phyloP scores from a whole-genome alignment of 2,329 filamentous ascomycete species.

The Talaromyces albobiverticillius region DNA sequence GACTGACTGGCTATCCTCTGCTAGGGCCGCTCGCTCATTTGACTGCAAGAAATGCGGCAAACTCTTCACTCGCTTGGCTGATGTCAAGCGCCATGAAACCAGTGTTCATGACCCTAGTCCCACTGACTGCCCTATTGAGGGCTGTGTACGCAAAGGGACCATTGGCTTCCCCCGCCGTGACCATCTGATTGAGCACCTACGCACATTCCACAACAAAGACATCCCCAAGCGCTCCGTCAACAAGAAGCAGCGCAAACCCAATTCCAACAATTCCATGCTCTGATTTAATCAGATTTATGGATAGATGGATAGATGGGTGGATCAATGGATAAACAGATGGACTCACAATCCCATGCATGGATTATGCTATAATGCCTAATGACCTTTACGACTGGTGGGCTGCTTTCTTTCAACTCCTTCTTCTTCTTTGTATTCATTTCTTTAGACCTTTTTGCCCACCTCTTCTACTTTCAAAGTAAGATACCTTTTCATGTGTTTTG shows the following conservation, averaged over 20 bases:
- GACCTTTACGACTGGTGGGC: too few species aligned
- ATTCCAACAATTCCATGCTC: background rate
- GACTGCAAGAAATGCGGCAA: slow-evolving; percentile 33
- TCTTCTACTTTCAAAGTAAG: too few species aligned
- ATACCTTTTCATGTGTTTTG: too few species aligned
- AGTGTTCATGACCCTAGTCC: slow-evolving; percentile 45
- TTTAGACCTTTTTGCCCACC: too few species aligned
- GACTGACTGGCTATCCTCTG: background rate
- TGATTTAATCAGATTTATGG: too few species aligned
- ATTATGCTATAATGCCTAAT: too few species aligned
- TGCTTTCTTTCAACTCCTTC: too few species aligned
- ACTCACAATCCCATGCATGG: too few species aligned
- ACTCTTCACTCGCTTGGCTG: slow-evolving; percentile 46
- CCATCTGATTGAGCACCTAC: slow-evolving; percentile 56
- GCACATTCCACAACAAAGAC: slow-evolving; percentile 54
- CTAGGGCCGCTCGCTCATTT: slow-evolving; percentile 30
- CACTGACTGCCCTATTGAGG: slow-evolving; percentile 43
- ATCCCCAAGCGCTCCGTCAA: slow-evolving; percentile 35
- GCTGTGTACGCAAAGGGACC: slow-evolving; percentile 45
- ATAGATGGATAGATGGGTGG: background rate
- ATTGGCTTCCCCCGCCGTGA: slow-evolving; percentile 57
- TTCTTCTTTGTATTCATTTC: too few species aligned
- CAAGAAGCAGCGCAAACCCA: slow-evolving; percentile 8
- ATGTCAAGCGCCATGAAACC: slow-evolving; percentile 49
- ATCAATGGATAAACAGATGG: background rate